Conservation (phyloP, 164 flowering plant species). For the Saururus chinensis region DNA sequence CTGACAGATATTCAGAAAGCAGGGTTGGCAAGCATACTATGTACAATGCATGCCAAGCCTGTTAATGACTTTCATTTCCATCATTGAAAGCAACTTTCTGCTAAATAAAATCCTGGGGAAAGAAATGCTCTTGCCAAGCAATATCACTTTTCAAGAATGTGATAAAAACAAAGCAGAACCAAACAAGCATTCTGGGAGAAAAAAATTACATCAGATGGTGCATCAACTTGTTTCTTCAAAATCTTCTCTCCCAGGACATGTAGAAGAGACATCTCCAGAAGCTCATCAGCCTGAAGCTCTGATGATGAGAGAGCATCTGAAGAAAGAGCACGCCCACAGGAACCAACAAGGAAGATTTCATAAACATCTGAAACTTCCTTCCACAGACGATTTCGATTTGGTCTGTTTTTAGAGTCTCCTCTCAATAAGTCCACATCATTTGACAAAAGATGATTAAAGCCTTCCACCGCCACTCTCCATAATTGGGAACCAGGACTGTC, state of each 20-base stretch:
- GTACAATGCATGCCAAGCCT: background rate
- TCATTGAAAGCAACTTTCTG: background rate
- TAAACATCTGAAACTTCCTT: conserved; percentile 93
- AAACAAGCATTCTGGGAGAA: background rate
- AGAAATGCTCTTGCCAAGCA: background rate
- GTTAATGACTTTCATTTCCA: background rate
- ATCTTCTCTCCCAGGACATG: conserved; percentile 66
- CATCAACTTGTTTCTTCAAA: conserved; percentile 56
- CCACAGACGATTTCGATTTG: conserved; percentile 69
- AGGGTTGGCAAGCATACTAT: background rate
- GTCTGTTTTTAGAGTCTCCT: conserved; percentile 30
- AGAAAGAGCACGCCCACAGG: conserved; percentile 90
- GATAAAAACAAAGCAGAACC: background rate
- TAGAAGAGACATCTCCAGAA: conserved; percentile 68
- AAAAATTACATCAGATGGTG: conserved; percentile 64
- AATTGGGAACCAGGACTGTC: conserved; percentile 77
- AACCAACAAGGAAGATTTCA: conserved; percentile 82
- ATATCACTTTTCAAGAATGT: background rate
- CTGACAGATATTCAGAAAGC: too few species aligned
- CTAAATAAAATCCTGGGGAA: background rate
- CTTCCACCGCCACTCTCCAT: conserved; percentile 87
- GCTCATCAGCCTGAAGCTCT: conserved; percentile 55
- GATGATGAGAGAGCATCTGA: conserved; percentile 43
- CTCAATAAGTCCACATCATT: conserved; percentile 39
- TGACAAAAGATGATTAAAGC: conserved; percentile 59